A percentile compares a stretch with the other conserved stretches of the same genome.
These are phyloP conservation scores for Brassica napus DNA, from an alignment of 345 rosid genomes.

Conservation along the genomic window DNA sequence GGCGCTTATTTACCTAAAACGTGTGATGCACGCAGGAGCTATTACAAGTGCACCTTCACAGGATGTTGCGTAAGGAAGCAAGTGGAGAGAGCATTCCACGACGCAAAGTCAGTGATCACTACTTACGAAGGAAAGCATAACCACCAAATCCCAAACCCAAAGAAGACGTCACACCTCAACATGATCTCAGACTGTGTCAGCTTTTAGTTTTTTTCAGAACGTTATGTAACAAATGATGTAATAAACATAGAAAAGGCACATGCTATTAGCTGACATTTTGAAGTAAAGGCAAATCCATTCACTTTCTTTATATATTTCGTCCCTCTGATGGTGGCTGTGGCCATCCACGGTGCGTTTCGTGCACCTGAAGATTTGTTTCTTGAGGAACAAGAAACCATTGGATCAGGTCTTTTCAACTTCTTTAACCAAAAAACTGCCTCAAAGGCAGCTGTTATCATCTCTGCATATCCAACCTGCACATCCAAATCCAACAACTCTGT, in stretches of 20 bases:
- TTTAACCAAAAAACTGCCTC: constrained; percentile 43
- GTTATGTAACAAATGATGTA: constrained; percentile 26
- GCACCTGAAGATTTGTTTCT: constrained; percentile 58
- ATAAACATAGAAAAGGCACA: constrained; percentile 19
- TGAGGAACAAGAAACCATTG: constrained; percentile 49
- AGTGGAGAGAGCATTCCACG: constrained; percentile 87
- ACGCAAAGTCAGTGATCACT: constrained; percentile 80
- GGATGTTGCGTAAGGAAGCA: constrained; percentile 90
- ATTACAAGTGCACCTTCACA: constrained; percentile 81
- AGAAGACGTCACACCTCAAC: constrained; percentile 30
- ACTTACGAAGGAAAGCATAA: constrained; percentile 96
- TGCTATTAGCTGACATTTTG: constrained; percentile 31
- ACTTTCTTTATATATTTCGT: constrained; percentile 9
- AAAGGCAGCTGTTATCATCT: constrained; percentile 67
- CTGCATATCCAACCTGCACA: constrained; percentile 89
- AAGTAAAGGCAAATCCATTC: constrained; percentile 31
- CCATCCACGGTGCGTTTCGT: constrained; percentile 50
- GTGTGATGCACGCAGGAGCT: constrained; percentile 58
- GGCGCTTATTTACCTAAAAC: constrained; percentile 38
- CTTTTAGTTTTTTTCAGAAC: neutral
- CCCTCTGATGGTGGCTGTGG: constrained; percentile 43
- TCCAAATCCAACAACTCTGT: constrained; percentile 19
- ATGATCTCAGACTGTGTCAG: neutral
- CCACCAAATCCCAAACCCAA: constrained; percentile 79
- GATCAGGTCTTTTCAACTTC: constrained; percentile 44